Evolutionary conservation across 176 grass and related monocot genomes (phyloP).

Genomic region (Eremochloa ophiuroides): DNA sequence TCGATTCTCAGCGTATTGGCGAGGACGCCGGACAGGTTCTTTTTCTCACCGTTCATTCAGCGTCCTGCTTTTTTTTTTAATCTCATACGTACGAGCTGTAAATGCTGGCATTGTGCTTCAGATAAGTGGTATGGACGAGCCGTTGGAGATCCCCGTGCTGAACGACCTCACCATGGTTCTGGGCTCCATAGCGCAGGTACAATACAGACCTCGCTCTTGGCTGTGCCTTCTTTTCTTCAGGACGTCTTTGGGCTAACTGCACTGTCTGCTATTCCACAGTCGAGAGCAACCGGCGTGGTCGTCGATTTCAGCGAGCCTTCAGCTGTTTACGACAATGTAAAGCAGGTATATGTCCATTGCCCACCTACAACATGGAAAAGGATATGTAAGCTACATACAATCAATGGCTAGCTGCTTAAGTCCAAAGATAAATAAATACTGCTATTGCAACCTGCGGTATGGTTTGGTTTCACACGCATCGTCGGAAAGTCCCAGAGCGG

Average conservation of each 20-base stretch:
- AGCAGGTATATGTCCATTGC: slow-evolving; percentile 58
- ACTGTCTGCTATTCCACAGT: slow-evolving; percentile 49
- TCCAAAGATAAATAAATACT: not conserved
- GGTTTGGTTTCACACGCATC: not conserved
- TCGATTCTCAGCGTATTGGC: slow-evolving; percentile 53
- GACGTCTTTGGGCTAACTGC: not conserved
- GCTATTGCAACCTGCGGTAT: not conserved
- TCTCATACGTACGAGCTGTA: not conserved
- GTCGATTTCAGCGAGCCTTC: slow-evolving; percentile 89
- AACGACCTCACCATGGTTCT: slow-evolving; percentile 93
- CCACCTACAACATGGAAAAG: slow-evolving; percentile 25
- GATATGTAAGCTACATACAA: not conserved
- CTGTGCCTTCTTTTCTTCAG: not conserved
- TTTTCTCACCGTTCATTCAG: not conserved
- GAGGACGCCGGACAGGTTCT: slow-evolving; percentile 70
- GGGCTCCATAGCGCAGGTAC: slow-evolving; percentile 73
- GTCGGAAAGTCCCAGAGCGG: not conserved
- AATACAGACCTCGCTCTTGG: not conserved
- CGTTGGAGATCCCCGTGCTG: slow-evolving; percentile 82
- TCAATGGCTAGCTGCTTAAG: not conserved
- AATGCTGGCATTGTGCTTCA: slow-evolving; percentile 15
- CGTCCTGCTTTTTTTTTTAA: not conserved
- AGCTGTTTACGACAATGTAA: slow-evolving; percentile 83
- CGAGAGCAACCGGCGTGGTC: slow-evolving; percentile 61
- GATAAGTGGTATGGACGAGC: slow-evolving; percentile 81